Evolutionary conservation across 345 rosid genomes (phyloP).

Genomic region (Euphorbia tirucalli): DNA sequence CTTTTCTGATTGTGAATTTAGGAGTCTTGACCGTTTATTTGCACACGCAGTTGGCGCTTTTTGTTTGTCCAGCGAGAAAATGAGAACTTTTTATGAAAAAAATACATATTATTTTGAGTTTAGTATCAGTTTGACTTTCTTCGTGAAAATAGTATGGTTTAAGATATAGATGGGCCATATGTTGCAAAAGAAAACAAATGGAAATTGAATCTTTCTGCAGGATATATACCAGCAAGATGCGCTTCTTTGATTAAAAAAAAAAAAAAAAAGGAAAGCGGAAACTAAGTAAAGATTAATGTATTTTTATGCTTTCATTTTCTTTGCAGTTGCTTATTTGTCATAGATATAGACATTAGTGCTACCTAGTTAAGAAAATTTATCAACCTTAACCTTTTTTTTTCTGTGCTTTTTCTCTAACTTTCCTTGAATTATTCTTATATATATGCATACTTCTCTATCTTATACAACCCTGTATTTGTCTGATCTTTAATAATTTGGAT

Average conservation of each 20-base stretch:
- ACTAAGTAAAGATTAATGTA: not conserved
- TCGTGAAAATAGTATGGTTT: not conserved
- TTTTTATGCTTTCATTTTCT: too few relatives aligned
- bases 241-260: too few relatives aligned
- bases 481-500: slow-evolving; percentile 20
- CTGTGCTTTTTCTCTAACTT: not conserved
- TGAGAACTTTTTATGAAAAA: not conserved
- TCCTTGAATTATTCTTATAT: not conserved
- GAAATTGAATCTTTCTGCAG: too few relatives aligned
- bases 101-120: not conserved
- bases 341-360: not conserved
- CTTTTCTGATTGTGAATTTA: not conserved
- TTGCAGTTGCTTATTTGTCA: not conserved
- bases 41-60: not conserved
- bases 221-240: too few relatives aligned
- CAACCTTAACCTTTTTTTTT: too few relatives aligned
- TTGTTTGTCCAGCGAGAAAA: not conserved
- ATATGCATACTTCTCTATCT: not conserved
- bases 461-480: not conserved
- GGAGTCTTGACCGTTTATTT: not conserved
- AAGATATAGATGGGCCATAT: not conserved
- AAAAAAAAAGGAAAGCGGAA: too few relatives aligned
- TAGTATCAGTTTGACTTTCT: not conserved
- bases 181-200: not conserved
- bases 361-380: too few relatives aligned